Base-by-base conservation (phyloP, 352 stramenopile species). In the Phytophthora melonis region DNA sequence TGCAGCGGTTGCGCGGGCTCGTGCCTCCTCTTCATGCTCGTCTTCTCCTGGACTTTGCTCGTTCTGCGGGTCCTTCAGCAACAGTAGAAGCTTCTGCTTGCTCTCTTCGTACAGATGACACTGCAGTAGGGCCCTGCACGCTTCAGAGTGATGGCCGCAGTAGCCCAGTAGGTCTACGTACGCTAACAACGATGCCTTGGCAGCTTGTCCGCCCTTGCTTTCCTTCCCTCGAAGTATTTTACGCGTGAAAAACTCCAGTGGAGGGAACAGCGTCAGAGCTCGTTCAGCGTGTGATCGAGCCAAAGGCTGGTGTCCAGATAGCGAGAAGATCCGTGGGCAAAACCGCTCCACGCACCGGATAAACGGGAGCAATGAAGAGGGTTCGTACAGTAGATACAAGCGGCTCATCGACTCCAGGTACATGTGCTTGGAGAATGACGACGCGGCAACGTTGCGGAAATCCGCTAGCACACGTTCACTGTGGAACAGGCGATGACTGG, bases 361-460 rank as follows among this genome's bases (percentile, higher is more conserved):
- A 58, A 97, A 95, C 27, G 80, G 60, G 62, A 92, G 66, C 32
- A 95, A 57, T 21, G 75, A 72, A 16, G 45, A 50, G 5, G 90
- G 86, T 49, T 90, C 78, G 27, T 97, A 86, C 32, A 93, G 69
- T n/a, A 93, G 62, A 68, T 94, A 95, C 63, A 97, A 73, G 1
- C 90, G 86, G 34, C 77, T 82, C 83, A 95, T 91, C 3, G 82
- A 92, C 70, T 97, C 90, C 57, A 97, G 79, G 66, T 97, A 97
- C 85, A 96, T 91, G 77, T 96, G 88, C 74, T 94, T 94, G 43
- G 87, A 93, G 57, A 93, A 94, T 2, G 86, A 93, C 52, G 85
- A 92, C 3, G 87, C 78, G 25, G 81, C 75, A 25, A 87, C 86
- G 65, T 83, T 71, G 41, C 85, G 86, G 70, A 91, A 96, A 66